Evolutionary conservation across 331 rosid species (phyloP), one percentile per base, ranked within the genome.

Genomic region (Ulmus americana): DNA sequence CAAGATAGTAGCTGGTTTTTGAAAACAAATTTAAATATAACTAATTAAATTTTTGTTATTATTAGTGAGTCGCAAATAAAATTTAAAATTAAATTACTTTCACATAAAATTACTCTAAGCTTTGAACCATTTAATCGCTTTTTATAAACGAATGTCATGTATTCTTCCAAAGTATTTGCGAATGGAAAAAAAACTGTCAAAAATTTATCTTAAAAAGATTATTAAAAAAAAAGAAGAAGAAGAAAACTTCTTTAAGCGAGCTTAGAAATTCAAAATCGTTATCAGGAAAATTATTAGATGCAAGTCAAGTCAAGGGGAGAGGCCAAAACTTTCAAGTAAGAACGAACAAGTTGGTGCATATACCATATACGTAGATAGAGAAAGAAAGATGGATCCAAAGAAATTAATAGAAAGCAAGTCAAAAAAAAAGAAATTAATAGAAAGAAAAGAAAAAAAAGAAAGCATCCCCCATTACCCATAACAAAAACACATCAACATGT

Each of bases 391-490:
- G 5, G 44, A 56, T 42, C n/a, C 0, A 14, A 8, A 20, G 20
- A 61, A 28, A 28, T 28, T 45, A 49, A n/a, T 14, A 46, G 13
- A 8, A 8, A 8, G 39, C 45, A 20, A 16, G 7, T 14, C 10
- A 43, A 1, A 12, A 18, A 12, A 18, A 13, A 47, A 9, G 65
- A 10, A 78, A 45, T 20, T 20, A 20, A 13, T n/a, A 46, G 13
- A 8, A 8, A 8, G 22, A 51, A 38, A 16, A 12, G 13, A 11
- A 43, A 2, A 12, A 18, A 10, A 47, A 9, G 65, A 10, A 76
- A 46, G 14, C 79, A 74, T 80, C 85, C 85, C 88, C 88, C 72
- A 63, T 78, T 35, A 8, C 85, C 91, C 75, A 78, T 76, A 84
- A 78, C 53, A 2, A 68, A 52, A 74, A 61, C 81, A 74, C 81